These are phyloP conservation scores for Amphicarpaea edgeworthii DNA, from an alignment of 306 rosid species.

Conservation along the genomic window DNA sequence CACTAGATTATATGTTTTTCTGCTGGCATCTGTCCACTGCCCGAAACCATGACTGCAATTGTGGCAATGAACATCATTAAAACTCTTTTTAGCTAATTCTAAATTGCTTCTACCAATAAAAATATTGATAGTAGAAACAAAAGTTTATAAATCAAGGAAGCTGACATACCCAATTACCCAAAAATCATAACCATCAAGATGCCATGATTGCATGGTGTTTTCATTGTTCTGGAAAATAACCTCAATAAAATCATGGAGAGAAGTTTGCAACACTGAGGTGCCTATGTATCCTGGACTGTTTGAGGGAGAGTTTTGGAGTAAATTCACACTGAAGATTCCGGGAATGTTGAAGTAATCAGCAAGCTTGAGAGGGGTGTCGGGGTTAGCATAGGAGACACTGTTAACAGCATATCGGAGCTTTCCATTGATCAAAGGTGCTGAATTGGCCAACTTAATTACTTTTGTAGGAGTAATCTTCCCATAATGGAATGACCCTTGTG, in stretches of 20 bases:
- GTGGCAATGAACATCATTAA: conserved; percentile 36
- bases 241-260: conserved; percentile 88
- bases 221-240: conserved; percentile 89
- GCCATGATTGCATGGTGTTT: conserved; percentile 81
- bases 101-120: conserved; percentile 28
- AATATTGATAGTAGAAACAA: background rate
- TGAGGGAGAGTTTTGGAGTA: conserved; percentile 72
- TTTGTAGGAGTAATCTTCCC: conserved; percentile 74
- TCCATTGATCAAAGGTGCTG: conserved; percentile 83
- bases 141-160: conserved; percentile 4
- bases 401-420: conserved; percentile 84
- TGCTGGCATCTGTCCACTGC: conserved; percentile 71
- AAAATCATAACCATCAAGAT: conserved; percentile 95
- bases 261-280: conserved; percentile 64
- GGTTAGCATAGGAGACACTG: conserved; percentile 71
- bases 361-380: conserved; percentile 95
- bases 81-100: background rate
- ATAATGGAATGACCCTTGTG: conserved; percentile 97
- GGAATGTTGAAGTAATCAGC: conserved; percentile 96
- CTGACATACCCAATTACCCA: conserved; percentile 91
- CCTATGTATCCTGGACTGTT: conserved; percentile 61
- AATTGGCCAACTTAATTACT: conserved; percentile 71
- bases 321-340: conserved; percentile 65
- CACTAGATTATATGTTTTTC: conserved; percentile 72
- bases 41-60: conserved; percentile 76